Base-by-base conservation (phyloP, 768 basidiomycete genomes). In the Suillus ampliporus region DNA sequence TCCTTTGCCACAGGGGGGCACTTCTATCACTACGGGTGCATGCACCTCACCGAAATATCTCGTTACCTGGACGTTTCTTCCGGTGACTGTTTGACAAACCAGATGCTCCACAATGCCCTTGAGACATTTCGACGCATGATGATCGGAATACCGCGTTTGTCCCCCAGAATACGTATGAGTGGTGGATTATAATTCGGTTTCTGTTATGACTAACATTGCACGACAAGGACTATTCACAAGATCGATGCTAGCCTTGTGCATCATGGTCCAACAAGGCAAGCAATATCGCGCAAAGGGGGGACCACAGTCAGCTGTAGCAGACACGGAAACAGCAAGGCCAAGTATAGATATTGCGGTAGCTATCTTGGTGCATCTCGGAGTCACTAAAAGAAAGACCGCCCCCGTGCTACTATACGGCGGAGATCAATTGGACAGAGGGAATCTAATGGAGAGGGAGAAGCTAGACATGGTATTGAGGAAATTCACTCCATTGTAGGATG, bases 1-100 rank as follows among this genome's bases (percentile, higher is more conserved):
- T 13, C 54, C 0, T 63, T 70, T 14, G 61, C 21, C 1, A 17
- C 26, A 0, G 64, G 69, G 0, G 60, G 69, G 0, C 60, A 68
- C 8, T 68, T 62, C n/a, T 68, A 35, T 10, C 23, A 17, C n/a
- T 65, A 64, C 7, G 34, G 26, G 15, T 37, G 53, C 23, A 28
- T 63, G 40, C 64, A 65, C 35, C 40, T 65, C 21, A 65, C 64
- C 2, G 63, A 63, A 15, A 3, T 63, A 1, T 31, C 63, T 8
- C 35, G 63, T 2, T 31, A 38, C 14, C 1, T 54, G 1, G 63
- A 62, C 21, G 15, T 34, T 2, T 17, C 5, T 2, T 14, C 13
- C 4, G 61, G 46, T 1, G 21, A 53, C n/a, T 21, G 40, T 5
- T 8, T 47, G 17, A 64, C 63, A 4, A 64, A 64, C 34, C 61